These are phyloP conservation scores for Histomonas meleagridis DNA, from an alignment of 208 protist genomes.

Conservation along the genomic window DNA sequence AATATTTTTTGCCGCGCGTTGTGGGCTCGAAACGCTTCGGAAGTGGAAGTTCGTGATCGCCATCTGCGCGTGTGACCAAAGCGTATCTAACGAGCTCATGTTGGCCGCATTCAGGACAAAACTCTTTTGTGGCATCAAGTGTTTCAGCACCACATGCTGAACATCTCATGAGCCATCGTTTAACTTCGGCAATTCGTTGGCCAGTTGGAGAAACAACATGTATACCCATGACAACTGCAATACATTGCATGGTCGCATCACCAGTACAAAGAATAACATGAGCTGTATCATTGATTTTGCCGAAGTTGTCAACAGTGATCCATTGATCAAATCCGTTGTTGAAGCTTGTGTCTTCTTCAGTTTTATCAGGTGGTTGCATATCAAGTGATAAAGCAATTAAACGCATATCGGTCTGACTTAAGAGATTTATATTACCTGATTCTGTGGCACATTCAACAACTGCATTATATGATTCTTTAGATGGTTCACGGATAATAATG, in stretches of 20 bases:
- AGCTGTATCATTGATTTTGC: background rate
- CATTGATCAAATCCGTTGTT: background rate
- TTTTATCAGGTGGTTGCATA: background rate
- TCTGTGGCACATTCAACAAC: background rate
- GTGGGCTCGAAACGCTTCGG: constrained; percentile 20
- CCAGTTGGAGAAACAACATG: background rate
- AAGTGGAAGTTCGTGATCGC: background rate
- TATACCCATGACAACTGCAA: background rate
- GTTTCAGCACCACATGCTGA: background rate
- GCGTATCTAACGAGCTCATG: background rate
- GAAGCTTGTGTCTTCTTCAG: background rate
- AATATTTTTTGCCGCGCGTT: background rate
- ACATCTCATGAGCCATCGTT: constrained; percentile 11
- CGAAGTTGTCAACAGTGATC: constrained; percentile 4
- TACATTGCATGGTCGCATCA: constrained; percentile 33
- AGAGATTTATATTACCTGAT: background rate
- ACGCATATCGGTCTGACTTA: background rate
- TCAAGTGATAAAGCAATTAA: background rate
- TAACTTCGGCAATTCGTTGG: background rate
- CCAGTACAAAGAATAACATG: background rate
- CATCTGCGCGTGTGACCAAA: background rate
- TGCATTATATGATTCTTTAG: background rate
- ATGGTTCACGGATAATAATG: background rate
- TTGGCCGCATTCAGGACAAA: constrained; percentile 18
- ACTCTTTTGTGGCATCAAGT: constrained; percentile 10